A percentile compares a stretch with the other conserved stretches of the same genome.
Evolutionary conservation across 2,329 filamentous ascomycete species (phyloP).

Genomic region (Cladophialophora immunda): DNA sequence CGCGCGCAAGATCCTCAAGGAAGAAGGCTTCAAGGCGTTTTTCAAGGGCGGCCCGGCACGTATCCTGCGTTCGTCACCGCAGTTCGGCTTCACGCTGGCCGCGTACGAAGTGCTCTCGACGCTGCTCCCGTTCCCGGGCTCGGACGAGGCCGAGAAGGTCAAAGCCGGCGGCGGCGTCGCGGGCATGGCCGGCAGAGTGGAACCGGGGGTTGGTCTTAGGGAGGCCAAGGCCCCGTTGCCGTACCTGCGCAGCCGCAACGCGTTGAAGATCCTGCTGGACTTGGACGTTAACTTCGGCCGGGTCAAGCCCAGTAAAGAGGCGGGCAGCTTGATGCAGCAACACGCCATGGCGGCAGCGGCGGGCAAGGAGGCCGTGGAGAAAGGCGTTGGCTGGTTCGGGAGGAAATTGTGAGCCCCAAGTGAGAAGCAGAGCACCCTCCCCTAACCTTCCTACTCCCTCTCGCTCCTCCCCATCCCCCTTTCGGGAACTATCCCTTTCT

Average conservation of each 20-base stretch:
- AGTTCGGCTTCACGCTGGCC: constrained; percentile 97
- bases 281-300: constrained; percentile 92
- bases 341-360: constrained; percentile 7
- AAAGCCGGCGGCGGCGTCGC: constrained; percentile 41
- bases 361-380: constrained; percentile 13
- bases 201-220: constrained; percentile 69
- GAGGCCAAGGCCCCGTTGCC: constrained; percentile 71
- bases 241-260: constrained; percentile 81
- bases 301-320: constrained; percentile 63
- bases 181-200: constrained; percentile 67
- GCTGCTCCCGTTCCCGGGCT: constrained; percentile 78
- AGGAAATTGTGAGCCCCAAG: not conserved
- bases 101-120: constrained; percentile 92
- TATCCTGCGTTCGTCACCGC: constrained; percentile 92
- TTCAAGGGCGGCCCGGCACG: constrained; percentile 98
- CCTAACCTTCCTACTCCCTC: too few species aligned
- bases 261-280: constrained; percentile 93
- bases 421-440: too few species aligned
- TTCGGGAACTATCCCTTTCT: not conserved
- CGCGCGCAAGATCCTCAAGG: constrained; percentile 81
- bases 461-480: not conserved
- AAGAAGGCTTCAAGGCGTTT: constrained; percentile 95
- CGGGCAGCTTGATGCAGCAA: constrained; percentile 4
- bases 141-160: constrained; percentile 60
- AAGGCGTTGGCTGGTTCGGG: constrained; percentile 15